Base-by-base conservation (phyloP, 2,329 filamentous ascomycete genomes). In the Thyridium curvatum region DNA sequence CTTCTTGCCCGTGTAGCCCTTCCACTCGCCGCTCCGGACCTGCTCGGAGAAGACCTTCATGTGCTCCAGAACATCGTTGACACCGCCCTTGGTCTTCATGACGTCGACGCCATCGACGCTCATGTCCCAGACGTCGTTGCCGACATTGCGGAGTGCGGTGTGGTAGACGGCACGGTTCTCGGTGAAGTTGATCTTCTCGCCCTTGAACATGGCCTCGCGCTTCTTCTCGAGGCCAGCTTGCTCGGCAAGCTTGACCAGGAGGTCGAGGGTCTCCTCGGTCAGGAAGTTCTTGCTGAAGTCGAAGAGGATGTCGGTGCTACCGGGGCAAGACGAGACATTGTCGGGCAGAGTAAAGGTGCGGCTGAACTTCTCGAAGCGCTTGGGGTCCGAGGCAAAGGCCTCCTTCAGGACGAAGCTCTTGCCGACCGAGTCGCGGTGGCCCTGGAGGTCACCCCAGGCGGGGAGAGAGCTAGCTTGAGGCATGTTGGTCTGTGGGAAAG, bases 261-360 rank as follows among this genome's bases (percentile, higher is more conserved):
- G 76, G 49, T 84, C 74, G 37, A 97, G 72, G 4, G 91, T 97
- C 68, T 97, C 90, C 52, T 95, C 86, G 46, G 85, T 93, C 55
- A 97, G 65, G 66, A 98, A 90, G 79, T 98, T 98, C 81, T 98
- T 98, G 72, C 85, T 93, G 71, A 95, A 98, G 68, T 98, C 93
- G 66, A 97, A 98, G 47, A 98, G 79, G 56, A 94, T 93, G 49
- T 96, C 88, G 52, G 80, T 82, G 56, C 75, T 76, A 45, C 49
- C 47, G 38, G 50, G 42, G 38, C 46, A 49, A 46, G 56, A 55
- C 56, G 94, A 86, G 51, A 85, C 82, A 38, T 77, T 64, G 65
- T 87, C 90, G 21, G 81, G 72, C 66, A 94, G 89, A 52, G 77
- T 71, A 66, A 97, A 95, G 56, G 78, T 87, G 62, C 82, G 86